Percentiles rank a stretch among this genome's conserved stretches.
phyloP scores from a whole-genome alignment of 345 rosid species.

The Eucalyptus lansdowneana region DNA sequence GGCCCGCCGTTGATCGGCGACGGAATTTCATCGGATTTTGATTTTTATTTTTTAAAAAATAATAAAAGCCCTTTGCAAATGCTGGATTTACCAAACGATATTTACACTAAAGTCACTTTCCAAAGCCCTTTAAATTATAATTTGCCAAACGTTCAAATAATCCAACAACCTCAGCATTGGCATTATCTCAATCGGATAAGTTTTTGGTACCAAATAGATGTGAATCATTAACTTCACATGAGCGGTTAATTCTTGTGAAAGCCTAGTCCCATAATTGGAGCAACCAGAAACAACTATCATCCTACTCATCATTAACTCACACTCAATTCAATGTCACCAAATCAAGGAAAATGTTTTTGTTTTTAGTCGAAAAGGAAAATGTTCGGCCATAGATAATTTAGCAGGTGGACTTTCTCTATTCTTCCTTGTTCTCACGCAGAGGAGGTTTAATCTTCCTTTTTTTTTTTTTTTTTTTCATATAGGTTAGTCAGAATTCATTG shows the following conservation, averaged over 20 bases:
- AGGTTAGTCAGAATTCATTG: background rate
- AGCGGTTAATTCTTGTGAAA: background rate
- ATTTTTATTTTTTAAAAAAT: no score
- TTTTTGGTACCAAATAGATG: background rate
- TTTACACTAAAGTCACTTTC: no score
- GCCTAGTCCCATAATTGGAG: background rate
- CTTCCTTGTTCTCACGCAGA: background rate
- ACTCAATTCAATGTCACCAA: background rate
- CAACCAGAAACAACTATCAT: background rate
- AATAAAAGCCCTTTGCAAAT: no score
- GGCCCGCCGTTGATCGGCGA: no score
- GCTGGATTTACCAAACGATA: no score
- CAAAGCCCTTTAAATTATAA: no score
- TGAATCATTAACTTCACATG: background rate
- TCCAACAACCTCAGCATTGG: background rate
- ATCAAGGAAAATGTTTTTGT: background rate
- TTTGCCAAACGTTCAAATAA: no score
- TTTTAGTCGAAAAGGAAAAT: no score
- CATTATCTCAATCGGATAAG: background rate
- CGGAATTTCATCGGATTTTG: no score
- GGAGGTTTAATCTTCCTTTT: background rate
- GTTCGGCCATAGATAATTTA: background rate
- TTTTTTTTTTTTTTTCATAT: background rate
- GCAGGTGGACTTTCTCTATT: background rate
- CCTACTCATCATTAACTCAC: background rate